Conservation (phyloP, 2,329 filamentous ascomycete species). For the Phoma sp. region DNA sequence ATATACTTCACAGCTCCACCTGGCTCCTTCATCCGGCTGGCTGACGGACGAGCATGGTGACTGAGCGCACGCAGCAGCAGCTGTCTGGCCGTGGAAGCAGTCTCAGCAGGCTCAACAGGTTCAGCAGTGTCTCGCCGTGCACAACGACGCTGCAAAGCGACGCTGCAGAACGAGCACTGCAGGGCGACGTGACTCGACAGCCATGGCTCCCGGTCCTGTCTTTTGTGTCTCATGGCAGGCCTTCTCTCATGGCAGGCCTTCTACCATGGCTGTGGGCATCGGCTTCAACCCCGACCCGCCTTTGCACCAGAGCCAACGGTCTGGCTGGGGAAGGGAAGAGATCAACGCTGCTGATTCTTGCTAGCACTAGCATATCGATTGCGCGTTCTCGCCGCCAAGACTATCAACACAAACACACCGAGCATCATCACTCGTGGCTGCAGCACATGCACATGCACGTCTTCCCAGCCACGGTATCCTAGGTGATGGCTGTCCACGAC, state of each 20-base stretch:
- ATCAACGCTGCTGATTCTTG: slow-evolving; percentile 4
- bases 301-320: slow-evolving; percentile 15
- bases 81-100: background rate
- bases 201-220: background rate
- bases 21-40: slow-evolving; percentile 7
- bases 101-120: background rate
- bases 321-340: slow-evolving; percentile 10
- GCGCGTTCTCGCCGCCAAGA: slow-evolving; percentile 20
- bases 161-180: slow-evolving; percentile 8
- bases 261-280: slow-evolving; percentile 7
- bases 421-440: background rate
- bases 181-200: slow-evolving; percentile 13
- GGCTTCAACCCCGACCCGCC: slow-evolving; percentile 10
- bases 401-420: slow-evolving; percentile 6
- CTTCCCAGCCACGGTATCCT: background rate
- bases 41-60: slow-evolving; percentile 4
- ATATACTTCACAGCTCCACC: slow-evolving; percentile 20
- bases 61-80: slow-evolving; percentile 6
- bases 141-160: background rate
- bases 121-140: background rate
- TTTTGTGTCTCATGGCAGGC: slow-evolving; percentile 2
- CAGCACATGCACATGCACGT: background rate
- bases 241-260: slow-evolving; percentile 8
- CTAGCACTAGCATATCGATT: slow-evolving; percentile 29
- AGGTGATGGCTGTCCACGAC: background rate